Evolutionary conservation across 176 grass and related monocot genomes (phyloP).

Genomic region (Triticum timopheevii): DNA sequence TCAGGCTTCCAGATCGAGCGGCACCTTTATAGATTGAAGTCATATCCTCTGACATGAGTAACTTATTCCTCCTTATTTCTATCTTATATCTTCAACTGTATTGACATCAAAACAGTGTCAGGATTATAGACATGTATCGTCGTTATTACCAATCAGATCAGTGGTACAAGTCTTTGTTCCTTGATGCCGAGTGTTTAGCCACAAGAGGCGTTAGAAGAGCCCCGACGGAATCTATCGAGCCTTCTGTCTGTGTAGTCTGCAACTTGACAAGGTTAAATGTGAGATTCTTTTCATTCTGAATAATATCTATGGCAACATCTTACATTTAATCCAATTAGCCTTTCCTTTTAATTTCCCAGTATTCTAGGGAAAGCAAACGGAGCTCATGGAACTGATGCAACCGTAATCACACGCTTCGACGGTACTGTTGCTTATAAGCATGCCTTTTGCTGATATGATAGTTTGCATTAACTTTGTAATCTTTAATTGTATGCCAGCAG

Average conservation of each 20-base stretch:
- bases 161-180: slow-evolving; percentile 43
- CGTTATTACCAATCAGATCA: not conserved
- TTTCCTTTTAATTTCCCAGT: slow-evolving; percentile 11
- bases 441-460: not conserved
- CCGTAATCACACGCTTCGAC: slow-evolving; percentile 48
- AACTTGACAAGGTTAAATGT: slow-evolving; percentile 57
- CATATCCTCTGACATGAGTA: too few relatives aligned
- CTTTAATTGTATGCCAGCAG: not conserved
- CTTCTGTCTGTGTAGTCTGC: slow-evolving; percentile 68
- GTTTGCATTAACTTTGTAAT: not conserved
- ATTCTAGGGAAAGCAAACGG: slow-evolving; percentile 74
- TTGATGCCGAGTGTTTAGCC: slow-evolving; percentile 59
- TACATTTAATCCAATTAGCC: not conserved
- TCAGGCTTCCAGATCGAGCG: too few relatives aligned
- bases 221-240: slow-evolving; percentile 49
- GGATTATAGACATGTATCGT: too few relatives aligned
- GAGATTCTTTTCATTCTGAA: not conserved
- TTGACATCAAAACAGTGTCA: too few relatives aligned
- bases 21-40: too few relatives aligned
- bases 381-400: slow-evolving; percentile 81
- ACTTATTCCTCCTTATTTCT: too few relatives aligned
- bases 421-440: slow-evolving; percentile 20
- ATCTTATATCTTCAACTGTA: too few relatives aligned
- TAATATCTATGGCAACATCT: not conserved
- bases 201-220: slow-evolving; percentile 79